Evolutionary conservation across 305 asterid species (phyloP), one percentile per base, ranked within the genome.

Genomic region (Fraxinus baroniana): DNA sequence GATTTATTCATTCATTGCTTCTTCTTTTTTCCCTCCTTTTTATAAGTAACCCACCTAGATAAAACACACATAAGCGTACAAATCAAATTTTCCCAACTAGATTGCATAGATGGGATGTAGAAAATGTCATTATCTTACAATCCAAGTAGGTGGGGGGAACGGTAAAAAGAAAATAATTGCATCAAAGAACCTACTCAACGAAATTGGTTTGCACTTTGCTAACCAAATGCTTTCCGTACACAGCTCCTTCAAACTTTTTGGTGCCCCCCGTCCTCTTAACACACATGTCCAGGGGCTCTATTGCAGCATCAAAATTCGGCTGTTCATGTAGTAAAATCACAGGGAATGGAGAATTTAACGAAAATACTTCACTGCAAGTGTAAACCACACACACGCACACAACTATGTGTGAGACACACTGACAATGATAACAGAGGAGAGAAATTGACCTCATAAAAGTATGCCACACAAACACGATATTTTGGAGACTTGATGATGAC

Each of bases 191-290:
- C 83, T 86, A 87, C 77, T 36, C 52, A 1, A 88, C 86, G 83
- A 94, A 95, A 80, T 95, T 95, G 86, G 86, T 92, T 66, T 52
- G 76, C 64, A 95, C 97, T 92, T 94, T 93, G 84, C 94, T 75
- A 22, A 89, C 96, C 91, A 93, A 89, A 85, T 95, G 98, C 88
- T 94, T 88, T 36, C 98, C 97, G 12, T 95, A 95, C 71, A 91
- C 97, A 81, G 97, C 98, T 55, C 88, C 91, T 41, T 90, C 86
- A 71, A 91, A 89, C 82, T 91, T 94, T 86, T 35, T 90, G 57
- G 76, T 52, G 32, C 95, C 97, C 28, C 97, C 98, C 15, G 85
- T 94, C 87, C 80, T 89, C 86, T 88, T 64, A 86, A 91, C 85
- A 49, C 97, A 95, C 26, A 26, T 37, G n/a, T 92, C 93, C 73